Evolutionary conservation across 2,329 filamentous ascomycete species (phyloP).

Genomic region (Purpureocillium takamizusanense): DNA sequence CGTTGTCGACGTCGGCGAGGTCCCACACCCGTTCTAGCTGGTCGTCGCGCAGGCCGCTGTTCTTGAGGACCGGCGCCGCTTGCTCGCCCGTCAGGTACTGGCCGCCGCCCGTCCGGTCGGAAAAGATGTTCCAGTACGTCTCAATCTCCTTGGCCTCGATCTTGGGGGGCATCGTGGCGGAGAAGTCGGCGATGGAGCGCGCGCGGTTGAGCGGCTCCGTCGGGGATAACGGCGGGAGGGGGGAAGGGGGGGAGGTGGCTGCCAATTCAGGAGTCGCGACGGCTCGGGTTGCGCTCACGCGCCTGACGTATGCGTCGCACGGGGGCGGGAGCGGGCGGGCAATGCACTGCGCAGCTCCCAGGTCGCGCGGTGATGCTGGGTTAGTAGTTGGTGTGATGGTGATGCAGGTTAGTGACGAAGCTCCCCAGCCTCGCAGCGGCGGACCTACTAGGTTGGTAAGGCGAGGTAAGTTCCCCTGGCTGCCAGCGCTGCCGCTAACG

Average conservation of each 20-base stretch:
- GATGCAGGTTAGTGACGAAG: conserved; percentile 18
- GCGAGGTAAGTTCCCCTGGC: too few relatives aligned
- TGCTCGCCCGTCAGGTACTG: conserved; percentile 53
- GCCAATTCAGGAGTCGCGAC: too few relatives aligned
- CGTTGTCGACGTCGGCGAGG: conserved; percentile 90
- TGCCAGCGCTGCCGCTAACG: too few relatives aligned
- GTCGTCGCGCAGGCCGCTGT: conserved; percentile 52
- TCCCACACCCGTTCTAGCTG: conserved; percentile 98
- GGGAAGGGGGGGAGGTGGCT: not conserved
- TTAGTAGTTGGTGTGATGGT: not conserved
- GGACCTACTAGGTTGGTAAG: too few relatives aligned
- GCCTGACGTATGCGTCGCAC: too few relatives aligned
- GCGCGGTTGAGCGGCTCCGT: not conserved
- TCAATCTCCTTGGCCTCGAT: conserved; percentile 56
- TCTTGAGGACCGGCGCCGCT: conserved; percentile 53
- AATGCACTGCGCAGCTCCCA: not conserved
- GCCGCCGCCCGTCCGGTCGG: conserved; percentile 48
- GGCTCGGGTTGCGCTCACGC: too few relatives aligned
- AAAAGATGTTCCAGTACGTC: conserved; percentile 59
- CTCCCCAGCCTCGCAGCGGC: conserved; percentile 14
- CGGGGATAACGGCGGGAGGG: not conserved
- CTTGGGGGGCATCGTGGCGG: conserved; percentile 44
- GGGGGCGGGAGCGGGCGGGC: not conserved
- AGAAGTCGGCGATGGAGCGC: conserved; percentile 4
- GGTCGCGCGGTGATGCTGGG: too few relatives aligned